These are phyloP conservation scores for Tylopilus intermedius DNA, from an alignment of 768 basidiomycete genomes.

Conservation along the genomic window DNA sequence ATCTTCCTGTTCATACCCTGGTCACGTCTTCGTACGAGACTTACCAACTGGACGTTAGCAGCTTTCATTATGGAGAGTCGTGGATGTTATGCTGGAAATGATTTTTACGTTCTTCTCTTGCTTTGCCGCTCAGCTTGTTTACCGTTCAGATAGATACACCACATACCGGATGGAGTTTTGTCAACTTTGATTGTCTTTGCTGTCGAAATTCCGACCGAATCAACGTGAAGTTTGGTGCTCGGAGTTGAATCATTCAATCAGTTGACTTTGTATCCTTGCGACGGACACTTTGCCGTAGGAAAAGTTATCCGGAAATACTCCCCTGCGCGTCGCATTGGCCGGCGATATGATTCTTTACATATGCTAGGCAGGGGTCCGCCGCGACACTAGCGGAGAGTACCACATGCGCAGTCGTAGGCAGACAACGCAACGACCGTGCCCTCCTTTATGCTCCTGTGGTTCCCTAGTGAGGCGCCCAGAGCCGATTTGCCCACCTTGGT, in stretches of 20 bases:
- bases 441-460: no score
- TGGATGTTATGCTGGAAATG: slow-evolving; percentile 18
- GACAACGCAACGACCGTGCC: no score
- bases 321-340: no score
- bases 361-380: no score
- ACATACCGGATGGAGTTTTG: no score
- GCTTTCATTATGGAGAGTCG: slow-evolving; percentile 16
- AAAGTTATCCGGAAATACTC: no score
- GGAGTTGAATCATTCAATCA: neutral
- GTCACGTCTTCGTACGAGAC: slow-evolving; percentile 9
- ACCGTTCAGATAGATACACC: neutral
- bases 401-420: neutral
- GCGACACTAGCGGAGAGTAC: neutral
- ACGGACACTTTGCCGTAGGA: no score
- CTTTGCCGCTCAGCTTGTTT: neutral
- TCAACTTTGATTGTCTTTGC: no score
- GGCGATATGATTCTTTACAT: no score
- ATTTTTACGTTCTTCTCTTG: neutral
- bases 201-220: no score
- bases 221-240: neutral
- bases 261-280: neutral
- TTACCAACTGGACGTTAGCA: slow-evolving; percentile 11
- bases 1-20: slow-evolving; percentile 14
- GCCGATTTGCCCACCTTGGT: no score
- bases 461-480: no score